Evolutionary conservation across 148 eudicot species (phyloP).

Genomic region (Rhododendron ovatum): DNA sequence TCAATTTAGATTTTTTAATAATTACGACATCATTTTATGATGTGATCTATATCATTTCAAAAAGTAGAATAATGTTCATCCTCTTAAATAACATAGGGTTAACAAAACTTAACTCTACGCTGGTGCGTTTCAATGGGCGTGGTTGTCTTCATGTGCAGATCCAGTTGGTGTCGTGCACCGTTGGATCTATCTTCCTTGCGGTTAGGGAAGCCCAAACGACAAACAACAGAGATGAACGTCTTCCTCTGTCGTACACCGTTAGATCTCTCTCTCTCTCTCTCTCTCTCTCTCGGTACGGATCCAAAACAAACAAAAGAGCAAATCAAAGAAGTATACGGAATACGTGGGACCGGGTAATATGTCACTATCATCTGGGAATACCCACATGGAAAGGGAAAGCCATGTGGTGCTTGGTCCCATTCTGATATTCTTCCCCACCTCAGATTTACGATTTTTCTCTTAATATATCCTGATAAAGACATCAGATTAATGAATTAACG

Average conservation of each 20-base stretch:
- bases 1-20: too few species aligned
- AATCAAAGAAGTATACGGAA: neutral
- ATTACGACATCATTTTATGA: too few species aligned
- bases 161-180: neutral
- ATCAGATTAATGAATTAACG: too few species aligned
- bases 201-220: too few species aligned
- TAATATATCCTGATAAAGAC: too few species aligned
- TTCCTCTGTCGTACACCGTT: neutral
- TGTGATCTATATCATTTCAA: too few species aligned
- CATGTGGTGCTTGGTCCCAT: neutral
- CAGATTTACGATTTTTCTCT: too few species aligned
- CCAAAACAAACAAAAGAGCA: neutral
- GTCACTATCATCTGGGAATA: neutral
- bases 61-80: too few species aligned
- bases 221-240: neutral
- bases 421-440: neutral
- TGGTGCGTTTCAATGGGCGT: neutral
- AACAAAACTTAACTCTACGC: too few species aligned
- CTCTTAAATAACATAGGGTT: too few species aligned
- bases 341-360: neutral
- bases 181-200: neutral
- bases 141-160: neutral
- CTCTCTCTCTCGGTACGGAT: neutral
- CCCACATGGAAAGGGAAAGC: neutral
- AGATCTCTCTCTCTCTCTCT: neutral